phyloP scores from a whole-genome alignment of 495 filamentous ascomycete genomes.

The Astrothelium macrocarpum region DNA sequence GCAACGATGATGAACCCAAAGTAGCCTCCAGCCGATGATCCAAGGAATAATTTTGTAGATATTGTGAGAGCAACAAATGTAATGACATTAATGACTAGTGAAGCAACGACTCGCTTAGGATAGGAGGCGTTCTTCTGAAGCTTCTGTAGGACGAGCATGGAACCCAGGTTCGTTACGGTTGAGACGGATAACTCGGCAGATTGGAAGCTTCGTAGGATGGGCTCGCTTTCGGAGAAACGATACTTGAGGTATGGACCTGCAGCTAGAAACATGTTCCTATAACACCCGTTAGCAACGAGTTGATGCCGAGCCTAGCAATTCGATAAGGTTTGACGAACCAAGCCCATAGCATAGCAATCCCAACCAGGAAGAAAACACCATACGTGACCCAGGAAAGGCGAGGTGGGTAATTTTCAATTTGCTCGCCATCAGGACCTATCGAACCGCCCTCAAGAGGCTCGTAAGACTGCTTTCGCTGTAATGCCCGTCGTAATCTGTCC shows the following conservation, averaged over 20 bases:
- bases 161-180: constrained; percentile 65
- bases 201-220: constrained; percentile 72
- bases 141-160: constrained; percentile 64
- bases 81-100: constrained; percentile 61
- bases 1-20: constrained; percentile 73
- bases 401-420: constrained; percentile 8
- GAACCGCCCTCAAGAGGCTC: constrained; percentile 28
- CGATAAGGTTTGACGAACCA: constrained; percentile 61
- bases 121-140: constrained; percentile 74
- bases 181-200: constrained; percentile 79
- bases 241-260: constrained; percentile 85
- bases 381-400: constrained; percentile 60
- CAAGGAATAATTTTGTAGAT: constrained; percentile 59
- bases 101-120: constrained; percentile 65
- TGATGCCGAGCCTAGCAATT: not conserved
- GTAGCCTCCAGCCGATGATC: constrained; percentile 53
- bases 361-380: constrained; percentile 72
- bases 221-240: constrained; percentile 62
- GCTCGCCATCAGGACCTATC: constrained; percentile 18
- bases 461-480: constrained; percentile 23
- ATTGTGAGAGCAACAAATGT: constrained; percentile 68
- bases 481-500: constrained; percentile 25
- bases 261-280: constrained; percentile 97
- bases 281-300: constrained; percentile 7
- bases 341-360: constrained; percentile 91